Base-by-base conservation (phyloP, 2,329 filamentous ascomycete genomes). In the Epichloe sylvatica region DNA sequence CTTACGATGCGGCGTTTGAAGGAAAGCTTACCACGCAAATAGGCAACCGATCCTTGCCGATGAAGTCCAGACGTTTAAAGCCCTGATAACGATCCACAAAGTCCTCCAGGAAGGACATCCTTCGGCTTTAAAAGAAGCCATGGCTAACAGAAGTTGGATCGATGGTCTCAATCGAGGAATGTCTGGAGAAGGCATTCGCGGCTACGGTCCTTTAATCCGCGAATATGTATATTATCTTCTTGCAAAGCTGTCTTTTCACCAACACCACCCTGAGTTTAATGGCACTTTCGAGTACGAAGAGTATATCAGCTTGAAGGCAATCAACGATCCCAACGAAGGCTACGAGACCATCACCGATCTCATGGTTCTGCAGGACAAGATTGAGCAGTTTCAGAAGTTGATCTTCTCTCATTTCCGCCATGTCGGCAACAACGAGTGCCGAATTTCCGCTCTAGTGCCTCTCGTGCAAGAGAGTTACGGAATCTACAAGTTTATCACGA, bases 401-500 rank as follows among this genome's bases (percentile, higher is more conserved):
- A 92, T 97, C 61, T 98, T 97, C 69, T 92, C 92, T 4, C 89
- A 97, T 67, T 97, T 98, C 70, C 83, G 90, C 52, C 81, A 83
- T 56, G 86, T 90, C 25, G 83, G 85, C 45, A 94, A 95, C 70
- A 98, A 97, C 61, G 92, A 98, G 67, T 97, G 91, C 67, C 80
- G 91, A 54, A 98, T 98, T 60, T 94, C 91, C 13, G 87, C 92
- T 1, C 71, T 98, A 48, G 90, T 97, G 21, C 88, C 90, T 2
- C 72, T 98, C 41, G 92, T 98, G 3, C 88, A 95, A 64, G 92
- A 98, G 72, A 97, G 89, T 65, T 98, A 97, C 67, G 92, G 92
- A 45, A 97, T 98, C 58, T 98, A 98, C 75, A 97, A 97, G 69
- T 98, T 98, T 66, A 90, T 96, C 56, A 98, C 92, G 0, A 98